These are phyloP conservation scores for Erysiphe pulchra DNA, from an alignment of 2,329 filamentous ascomycete species.

Conservation along the genomic window DNA sequence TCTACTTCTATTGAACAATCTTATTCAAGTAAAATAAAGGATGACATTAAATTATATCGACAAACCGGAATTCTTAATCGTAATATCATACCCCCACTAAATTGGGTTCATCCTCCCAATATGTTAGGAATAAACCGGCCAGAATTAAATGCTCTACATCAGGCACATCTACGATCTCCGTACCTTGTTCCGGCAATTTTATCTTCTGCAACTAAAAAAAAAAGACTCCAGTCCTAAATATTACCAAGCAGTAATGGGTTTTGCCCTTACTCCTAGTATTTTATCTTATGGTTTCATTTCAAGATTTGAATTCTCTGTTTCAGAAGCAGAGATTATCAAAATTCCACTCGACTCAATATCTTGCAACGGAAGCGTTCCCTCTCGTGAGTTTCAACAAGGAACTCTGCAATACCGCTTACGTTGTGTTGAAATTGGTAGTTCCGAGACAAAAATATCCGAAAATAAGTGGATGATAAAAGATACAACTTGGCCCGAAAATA, in stretches of 20 bases:
- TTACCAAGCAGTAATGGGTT: constrained; percentile 31
- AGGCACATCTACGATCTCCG: constrained; percentile 29
- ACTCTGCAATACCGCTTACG: constrained; percentile 42
- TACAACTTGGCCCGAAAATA: constrained; percentile 42
- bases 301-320: constrained; percentile 14
- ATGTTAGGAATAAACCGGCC: constrained; percentile 16
- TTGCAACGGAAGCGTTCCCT: constrained; percentile 7
- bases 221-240: constrained; percentile 7
- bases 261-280: constrained; percentile 21
- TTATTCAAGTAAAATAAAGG: neutral
- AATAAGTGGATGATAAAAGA: constrained; percentile 35
- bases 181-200: constrained; percentile 12
- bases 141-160: constrained; percentile 25
- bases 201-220: constrained; percentile 7
- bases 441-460: constrained; percentile 13
- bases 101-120: constrained; percentile 2
- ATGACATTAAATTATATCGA: constrained; percentile 5
- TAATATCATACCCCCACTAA: constrained; percentile 15
- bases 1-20: neutral
- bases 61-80: constrained; percentile 4
- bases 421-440: constrained; percentile 22
- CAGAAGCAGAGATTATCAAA: constrained; percentile 3
- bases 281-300: constrained; percentile 11
- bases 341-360: constrained; percentile 8
- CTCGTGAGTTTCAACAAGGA: constrained; percentile 19